Base-by-base conservation (phyloP, 805 yeast species). In the Komagataella pastoris region DNA sequence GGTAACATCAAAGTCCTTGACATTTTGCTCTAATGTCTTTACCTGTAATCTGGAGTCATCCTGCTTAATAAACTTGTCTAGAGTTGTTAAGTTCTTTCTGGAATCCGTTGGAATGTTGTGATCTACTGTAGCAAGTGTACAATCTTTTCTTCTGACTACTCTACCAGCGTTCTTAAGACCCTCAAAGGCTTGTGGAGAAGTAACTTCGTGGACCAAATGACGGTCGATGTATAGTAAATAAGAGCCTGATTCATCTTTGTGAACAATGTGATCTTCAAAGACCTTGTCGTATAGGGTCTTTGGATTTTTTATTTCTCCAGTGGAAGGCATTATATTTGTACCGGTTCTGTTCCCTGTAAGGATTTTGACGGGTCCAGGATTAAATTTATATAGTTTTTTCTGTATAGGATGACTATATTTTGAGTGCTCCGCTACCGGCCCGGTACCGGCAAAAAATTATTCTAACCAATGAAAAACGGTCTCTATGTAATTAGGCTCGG, bases 151-250 rank as follows among this genome's bases (percentile, higher is more conserved):
- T 75, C 99, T 85, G 51, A 93, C 96, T 54, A 68, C 66, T 74
- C 99, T 83, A 49, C 85, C 87, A 14, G 97, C 96, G 62, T 81
- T 85, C 56, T 75, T 78, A 61, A 93, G 77, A 50, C 99, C 99
- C 72, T 93, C 99, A 64, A 93, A 93, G 8, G 99, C 99, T 70
- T 93, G 99, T 43, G 99, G 99, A 24, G 98, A 91, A 1, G 99
- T 93, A 51, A 93, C 99, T 72, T 93, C 99, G 68, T 93, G 99
- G 50, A 93, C 96, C 59, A 93, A 75, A 69, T 93, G 99, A 71
- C 99, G 87, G 71, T 93, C 99, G 54, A 93, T 91, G 69, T 88
- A 93, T 55, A 93, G 70, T 56, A 93, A 75, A 64, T 78, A 84
- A 18, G 97, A 89, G 24, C 95, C 95, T 43, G 88, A 79, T 51